phyloP scores from a whole-genome alignment of 106 monocot genomes.

The Allium fistulosum region DNA sequence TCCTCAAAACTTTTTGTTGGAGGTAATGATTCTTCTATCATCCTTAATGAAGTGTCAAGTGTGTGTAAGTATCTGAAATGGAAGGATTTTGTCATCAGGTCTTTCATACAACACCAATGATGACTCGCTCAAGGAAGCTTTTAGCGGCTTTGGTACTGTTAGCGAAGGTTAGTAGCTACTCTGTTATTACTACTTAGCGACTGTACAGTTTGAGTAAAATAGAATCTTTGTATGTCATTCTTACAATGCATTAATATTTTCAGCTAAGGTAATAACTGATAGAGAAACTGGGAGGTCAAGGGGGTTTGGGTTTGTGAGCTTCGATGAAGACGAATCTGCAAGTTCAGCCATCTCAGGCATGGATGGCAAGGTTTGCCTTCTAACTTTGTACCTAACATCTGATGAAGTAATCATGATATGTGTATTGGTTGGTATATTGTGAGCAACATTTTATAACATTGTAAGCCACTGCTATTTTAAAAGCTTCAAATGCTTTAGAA shows the following conservation, averaged over 20 bases:
- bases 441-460: not conserved
- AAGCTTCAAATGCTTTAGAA: not conserved
- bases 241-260: not conserved
- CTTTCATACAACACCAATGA: constrained; percentile 74
- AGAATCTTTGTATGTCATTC: not conserved
- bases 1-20: constrained; percentile 51
- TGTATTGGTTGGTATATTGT: not conserved
- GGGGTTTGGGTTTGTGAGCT: constrained; percentile 91
- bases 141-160: constrained; percentile 66
- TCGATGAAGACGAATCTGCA: constrained; percentile 55
- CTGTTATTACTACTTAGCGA: not conserved
- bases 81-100: constrained; percentile 27
- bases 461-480: not conserved
- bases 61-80: not conserved
- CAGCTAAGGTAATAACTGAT: constrained; percentile 79
- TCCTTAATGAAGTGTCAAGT: not conserved
- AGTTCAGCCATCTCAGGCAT: constrained; percentile 55
- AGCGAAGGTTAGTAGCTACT: constrained; percentile 47
- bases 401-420: not conserved
- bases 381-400: not conserved
- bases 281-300: constrained; percentile 84
- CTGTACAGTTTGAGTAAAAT: not conserved
- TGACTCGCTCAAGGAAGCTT: constrained; percentile 64
- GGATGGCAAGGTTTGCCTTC: constrained; percentile 84
- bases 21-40: constrained; percentile 13